A percentile compares a stretch with the other conserved stretches of the same genome.
phyloP scores from a whole-genome alignment of 306 rosid species.

The Glycine tomentella region DNA sequence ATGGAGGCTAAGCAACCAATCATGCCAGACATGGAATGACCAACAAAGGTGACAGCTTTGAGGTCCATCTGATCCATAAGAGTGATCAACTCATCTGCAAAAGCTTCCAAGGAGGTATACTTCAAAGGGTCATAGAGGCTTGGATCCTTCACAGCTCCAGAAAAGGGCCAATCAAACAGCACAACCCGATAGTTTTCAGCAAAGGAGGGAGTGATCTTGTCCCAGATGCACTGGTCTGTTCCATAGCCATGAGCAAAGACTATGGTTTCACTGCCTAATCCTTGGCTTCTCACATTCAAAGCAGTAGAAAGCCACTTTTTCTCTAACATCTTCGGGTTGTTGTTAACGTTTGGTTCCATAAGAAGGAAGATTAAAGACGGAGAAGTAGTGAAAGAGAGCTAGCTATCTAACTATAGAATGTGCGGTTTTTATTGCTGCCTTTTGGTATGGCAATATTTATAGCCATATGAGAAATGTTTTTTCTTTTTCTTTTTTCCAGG shows the following conservation, averaged over 20 bases:
- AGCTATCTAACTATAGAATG: neutral
- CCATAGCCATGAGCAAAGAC: conserved; percentile 93
- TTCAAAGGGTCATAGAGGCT: conserved; percentile 63
- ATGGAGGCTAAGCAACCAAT: conserved; percentile 90
- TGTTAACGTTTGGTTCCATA: neutral
- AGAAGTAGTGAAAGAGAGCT: neutral
- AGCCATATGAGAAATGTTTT: conserved; percentile 2
- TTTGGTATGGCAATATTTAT: conserved; percentile 45
- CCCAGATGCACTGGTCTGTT: conserved; percentile 88
- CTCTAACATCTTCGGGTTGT: neutral
- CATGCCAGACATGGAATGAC: conserved; percentile 98
- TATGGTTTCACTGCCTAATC: conserved; percentile 58
- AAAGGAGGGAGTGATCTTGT: conserved; percentile 65
- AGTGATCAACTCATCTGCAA: conserved; percentile 67
- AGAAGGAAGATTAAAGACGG: neutral
- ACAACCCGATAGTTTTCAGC: conserved; percentile 53
- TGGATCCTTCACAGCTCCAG: conserved; percentile 60
- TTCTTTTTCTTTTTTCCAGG: neutral
- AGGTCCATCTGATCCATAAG: conserved; percentile 66
- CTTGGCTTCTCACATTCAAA: conserved; percentile 61
- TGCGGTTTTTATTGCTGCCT: conserved; percentile 43
- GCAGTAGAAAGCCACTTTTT: conserved; percentile 48
- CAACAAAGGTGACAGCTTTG: conserved; percentile 60
- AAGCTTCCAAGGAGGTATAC: conserved; percentile 63
- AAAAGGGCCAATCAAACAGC: conserved; percentile 85